These are phyloP conservation scores for Xerocomus spinulosus DNA, from an alignment of 768 basidiomycete genomes.

Conservation along the genomic window DNA sequence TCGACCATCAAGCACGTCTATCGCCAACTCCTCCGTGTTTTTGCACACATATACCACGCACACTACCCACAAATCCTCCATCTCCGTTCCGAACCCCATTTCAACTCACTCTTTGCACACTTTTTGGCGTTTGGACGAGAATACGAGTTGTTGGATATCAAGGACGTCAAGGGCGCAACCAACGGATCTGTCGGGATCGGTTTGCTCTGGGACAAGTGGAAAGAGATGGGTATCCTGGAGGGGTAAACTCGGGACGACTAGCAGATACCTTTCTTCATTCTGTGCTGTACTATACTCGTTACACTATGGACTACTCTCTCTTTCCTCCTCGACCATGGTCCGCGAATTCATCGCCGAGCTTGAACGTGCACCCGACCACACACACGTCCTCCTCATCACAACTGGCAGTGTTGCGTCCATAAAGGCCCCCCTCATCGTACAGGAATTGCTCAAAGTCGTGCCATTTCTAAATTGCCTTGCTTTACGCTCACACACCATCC, in stretches of 20 bases:
- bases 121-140: slow-evolving; percentile 94
- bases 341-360: slow-evolving; percentile 25
- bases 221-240: slow-evolving; percentile 75
- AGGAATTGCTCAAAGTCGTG: slow-evolving; percentile 64
- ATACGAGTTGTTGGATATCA: slow-evolving; percentile 85
- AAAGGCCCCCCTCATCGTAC: slow-evolving; percentile 86
- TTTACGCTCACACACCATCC: background rate
- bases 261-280: background rate
- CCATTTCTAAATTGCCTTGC: background rate
- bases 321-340: slow-evolving; percentile 3
- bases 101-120: slow-evolving; percentile 96
- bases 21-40: slow-evolving; percentile 93
- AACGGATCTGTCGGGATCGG: slow-evolving; percentile 66
- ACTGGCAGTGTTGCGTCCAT: slow-evolving; percentile 96
- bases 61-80: slow-evolving; percentile 91
- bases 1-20: slow-evolving; percentile 91
- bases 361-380: slow-evolving; percentile 23
- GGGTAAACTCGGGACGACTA: slow-evolving; percentile 13
- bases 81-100: slow-evolving; percentile 89
- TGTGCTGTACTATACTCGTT: slow-evolving; percentile 13
- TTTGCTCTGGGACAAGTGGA: slow-evolving; percentile 84
- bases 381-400: slow-evolving; percentile 76
- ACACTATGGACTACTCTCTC: background rate
- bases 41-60: slow-evolving; percentile 95
- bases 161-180: slow-evolving; percentile 74